Percentiles rank a stretch among this genome's conserved stretches.
Conservation (phyloP, 106 monocot species). For the Dendrobium nobile region DNA sequence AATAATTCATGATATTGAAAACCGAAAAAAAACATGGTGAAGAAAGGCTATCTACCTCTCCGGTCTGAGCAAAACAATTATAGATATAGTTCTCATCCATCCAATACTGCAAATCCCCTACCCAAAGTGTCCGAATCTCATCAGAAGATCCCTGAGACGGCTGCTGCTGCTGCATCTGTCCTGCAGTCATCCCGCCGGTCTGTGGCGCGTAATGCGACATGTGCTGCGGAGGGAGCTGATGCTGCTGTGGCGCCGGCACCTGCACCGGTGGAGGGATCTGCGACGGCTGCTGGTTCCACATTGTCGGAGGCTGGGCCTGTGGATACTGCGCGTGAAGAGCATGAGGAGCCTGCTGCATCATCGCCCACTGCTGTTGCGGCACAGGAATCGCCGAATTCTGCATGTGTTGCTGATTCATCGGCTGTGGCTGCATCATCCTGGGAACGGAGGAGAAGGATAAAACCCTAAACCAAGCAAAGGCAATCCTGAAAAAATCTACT, state of each 20-base stretch:
- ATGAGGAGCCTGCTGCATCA: constrained; percentile 24
- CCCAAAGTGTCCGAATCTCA: constrained; percentile 80
- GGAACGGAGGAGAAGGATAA: not conserved
- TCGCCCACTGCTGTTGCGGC: constrained; percentile 27
- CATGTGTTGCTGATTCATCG: constrained; percentile 5
- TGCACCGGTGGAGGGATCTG: constrained; percentile 42
- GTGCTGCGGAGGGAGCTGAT: constrained; percentile 7
- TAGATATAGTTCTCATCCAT: constrained; percentile 81
- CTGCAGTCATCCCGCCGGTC: not conserved
- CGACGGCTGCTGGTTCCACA: constrained; percentile 68
- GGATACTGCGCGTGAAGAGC: constrained; percentile 11
- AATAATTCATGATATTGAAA: not conserved
- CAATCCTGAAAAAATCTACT: not conserved
- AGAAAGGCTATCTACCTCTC: constrained; percentile 42
- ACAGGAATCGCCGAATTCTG: not conserved
- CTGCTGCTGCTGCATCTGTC: constrained; percentile 9
- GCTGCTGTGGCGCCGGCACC: constrained; percentile 18
- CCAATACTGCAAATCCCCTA: constrained; percentile 88
- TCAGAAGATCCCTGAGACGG: constrained; percentile 18
- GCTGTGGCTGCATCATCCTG: constrained; percentile 4
- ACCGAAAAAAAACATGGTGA: not conserved
- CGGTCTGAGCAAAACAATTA: constrained; percentile 46
- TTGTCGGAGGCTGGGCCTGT: constrained; percentile 14
- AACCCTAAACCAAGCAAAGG: not conserved
- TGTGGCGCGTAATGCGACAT: constrained; percentile 4